A percentile compares a stretch with the other conserved stretches of the same genome.
Evolutionary conservation across 192 early-diverging fungal genomes (phyloP).

Genomic region (Spinellus fusiger): DNA sequence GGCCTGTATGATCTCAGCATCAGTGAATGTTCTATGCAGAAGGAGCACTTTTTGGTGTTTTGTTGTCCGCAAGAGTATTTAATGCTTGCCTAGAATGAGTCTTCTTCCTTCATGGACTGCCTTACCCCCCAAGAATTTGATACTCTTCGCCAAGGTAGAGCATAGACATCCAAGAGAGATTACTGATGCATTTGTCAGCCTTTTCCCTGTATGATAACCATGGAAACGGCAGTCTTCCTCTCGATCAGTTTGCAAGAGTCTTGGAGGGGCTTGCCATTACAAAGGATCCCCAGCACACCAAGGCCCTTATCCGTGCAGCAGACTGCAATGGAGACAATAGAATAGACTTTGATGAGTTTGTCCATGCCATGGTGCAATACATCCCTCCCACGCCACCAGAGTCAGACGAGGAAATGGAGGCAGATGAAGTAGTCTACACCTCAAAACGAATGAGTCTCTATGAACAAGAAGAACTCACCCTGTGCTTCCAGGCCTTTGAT

Average conservation of each 20-base stretch:
- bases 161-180: too few species aligned
- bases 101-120: too few species aligned
- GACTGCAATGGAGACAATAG: constrained; percentile 1
- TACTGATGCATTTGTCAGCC: not conserved
- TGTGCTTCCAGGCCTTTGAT: constrained; percentile 22
- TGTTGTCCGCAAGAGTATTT: not conserved
- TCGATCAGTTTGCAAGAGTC: not conserved
- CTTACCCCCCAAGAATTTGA: constrained; percentile 2
- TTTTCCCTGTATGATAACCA: constrained; percentile 7
- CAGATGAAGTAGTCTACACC: not conserved
- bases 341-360: constrained; percentile 18
- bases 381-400: not conserved
- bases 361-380: constrained; percentile 7
- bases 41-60: not conserved
- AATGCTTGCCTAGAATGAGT: too few species aligned
- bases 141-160: constrained; percentile 2
- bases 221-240: not conserved
- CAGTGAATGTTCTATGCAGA: not conserved
- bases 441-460: not conserved
- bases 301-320: not conserved
- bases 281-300: not conserved
- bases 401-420: not conserved
- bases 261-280: not conserved
- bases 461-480: constrained; percentile 6
- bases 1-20: not conserved